phyloP scores from a whole-genome alignment of 305 asterid genomes.

The Caryopteris hybrid region DNA sequence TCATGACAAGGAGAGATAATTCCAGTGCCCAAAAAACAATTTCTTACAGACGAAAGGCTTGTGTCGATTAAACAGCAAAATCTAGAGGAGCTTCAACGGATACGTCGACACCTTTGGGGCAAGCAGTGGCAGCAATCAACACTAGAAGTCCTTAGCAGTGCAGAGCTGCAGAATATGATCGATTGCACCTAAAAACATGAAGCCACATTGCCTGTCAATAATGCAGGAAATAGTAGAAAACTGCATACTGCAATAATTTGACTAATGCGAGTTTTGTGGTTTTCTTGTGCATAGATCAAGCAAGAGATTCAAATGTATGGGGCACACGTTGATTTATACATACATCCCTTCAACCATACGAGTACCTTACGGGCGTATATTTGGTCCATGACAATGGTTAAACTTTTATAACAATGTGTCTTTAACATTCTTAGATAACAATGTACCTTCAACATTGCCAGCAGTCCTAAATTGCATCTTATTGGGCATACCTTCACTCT shows the following conservation, averaged over 20 bases:
- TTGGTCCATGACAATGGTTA: too few species aligned
- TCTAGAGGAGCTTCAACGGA: conserved; percentile 16
- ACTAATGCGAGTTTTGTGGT: background rate
- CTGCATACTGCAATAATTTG: background rate
- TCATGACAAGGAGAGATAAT: background rate
- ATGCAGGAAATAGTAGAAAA: background rate
- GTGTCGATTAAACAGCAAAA: background rate
- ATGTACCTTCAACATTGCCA: background rate
- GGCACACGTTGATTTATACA: background rate
- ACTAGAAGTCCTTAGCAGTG: conserved; percentile 8
- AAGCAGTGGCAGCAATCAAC: conserved; percentile 17
- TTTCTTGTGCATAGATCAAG: background rate
- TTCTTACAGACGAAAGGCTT: background rate
- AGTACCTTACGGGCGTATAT: background rate
- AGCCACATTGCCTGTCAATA: background rate
- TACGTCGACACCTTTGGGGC: conserved; percentile 17
- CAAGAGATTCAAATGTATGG: background rate
- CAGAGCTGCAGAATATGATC: conserved; percentile 21
- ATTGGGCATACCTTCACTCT: background rate
- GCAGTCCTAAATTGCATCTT: background rate
- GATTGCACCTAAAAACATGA: background rate
- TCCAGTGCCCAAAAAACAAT: background rate
- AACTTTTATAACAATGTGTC: background rate
- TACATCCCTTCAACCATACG: background rate
- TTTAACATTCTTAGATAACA: background rate